Percentiles rank a stretch among this genome's conserved stretches.
Evolutionary conservation across 345 rosid genomes (phyloP).

Genomic region (Garcia nutans): DNA sequence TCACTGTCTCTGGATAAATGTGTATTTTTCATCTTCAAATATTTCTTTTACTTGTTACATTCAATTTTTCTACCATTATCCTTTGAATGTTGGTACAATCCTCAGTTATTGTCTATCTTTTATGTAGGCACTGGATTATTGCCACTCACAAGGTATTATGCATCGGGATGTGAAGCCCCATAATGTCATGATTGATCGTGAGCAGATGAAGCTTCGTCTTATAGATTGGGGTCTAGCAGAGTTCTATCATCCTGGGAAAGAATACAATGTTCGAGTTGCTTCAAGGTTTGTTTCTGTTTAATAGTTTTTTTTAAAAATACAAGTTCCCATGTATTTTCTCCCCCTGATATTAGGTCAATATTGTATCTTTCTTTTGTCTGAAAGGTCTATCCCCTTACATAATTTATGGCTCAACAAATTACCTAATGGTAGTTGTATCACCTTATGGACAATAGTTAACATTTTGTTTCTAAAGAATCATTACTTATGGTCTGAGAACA

Average conservation of each 20-base stretch:
- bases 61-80: neutral
- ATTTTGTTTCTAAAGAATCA: neutral
- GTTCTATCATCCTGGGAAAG: conserved; percentile 96
- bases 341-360: neutral
- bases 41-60: neutral
- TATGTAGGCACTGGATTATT: conserved; percentile 86
- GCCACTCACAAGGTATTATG: conserved; percentile 99
- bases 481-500: neutral
- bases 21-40: neutral
- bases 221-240: conserved; percentile 99
- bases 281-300: conserved; percentile 53
- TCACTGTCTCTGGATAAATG: neutral
- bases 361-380: neutral
- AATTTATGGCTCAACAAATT: neutral
- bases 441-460: neutral
- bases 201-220: conserved; percentile 85
- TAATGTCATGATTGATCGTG: conserved; percentile 99
- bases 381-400: neutral
- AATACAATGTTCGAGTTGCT: conserved; percentile 96
- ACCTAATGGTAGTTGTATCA: neutral
- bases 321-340: neutral
- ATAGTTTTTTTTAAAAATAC: neutral
- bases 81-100: neutral
- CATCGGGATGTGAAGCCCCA: conserved; percentile 99
- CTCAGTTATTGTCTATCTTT: conserved; percentile 4